phyloP scores from a whole-genome alignment of 345 rosid species.

The Arabidopsis arenosa region DNA sequence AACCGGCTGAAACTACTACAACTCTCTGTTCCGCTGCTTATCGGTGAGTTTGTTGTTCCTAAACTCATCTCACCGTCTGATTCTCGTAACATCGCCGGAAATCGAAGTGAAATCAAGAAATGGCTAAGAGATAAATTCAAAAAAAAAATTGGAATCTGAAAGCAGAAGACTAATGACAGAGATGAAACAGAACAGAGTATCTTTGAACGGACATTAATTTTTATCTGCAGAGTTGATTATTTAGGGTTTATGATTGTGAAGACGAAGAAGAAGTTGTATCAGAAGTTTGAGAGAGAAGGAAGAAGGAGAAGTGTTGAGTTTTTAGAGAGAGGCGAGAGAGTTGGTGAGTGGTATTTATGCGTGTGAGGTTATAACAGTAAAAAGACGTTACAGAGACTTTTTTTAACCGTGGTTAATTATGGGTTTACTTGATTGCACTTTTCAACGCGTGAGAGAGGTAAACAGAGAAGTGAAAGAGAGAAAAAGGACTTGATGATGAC shows the following conservation, averaged over 20 bases:
- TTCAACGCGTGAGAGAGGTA: slow-evolving; percentile 28
- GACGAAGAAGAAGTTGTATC: slow-evolving; percentile 1
- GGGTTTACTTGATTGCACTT: slow-evolving; percentile 14
- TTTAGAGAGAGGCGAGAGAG: slow-evolving; percentile 27
- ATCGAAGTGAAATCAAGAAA: neutral
- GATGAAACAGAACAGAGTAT: neutral
- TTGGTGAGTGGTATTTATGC: slow-evolving; percentile 46
- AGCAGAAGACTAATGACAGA: neutral
- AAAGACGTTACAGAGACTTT: slow-evolving; percentile 13
- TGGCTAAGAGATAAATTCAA: neutral
- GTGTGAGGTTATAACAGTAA: slow-evolving; percentile 37
- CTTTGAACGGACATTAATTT: neutral
- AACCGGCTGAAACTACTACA: slow-evolving; percentile 75
- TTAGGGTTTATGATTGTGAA: slow-evolving; percentile 24
- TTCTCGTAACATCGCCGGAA: slow-evolving; percentile 39
- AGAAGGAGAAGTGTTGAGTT: slow-evolving; percentile 4
- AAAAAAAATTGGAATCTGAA: neutral
- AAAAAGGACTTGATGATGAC: slow-evolving; percentile 16
- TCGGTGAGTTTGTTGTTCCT: slow-evolving; percentile 59
- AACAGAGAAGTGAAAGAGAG: slow-evolving; percentile 7
- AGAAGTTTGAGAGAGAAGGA: slow-evolving; percentile 21
- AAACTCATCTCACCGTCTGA: slow-evolving; percentile 55
- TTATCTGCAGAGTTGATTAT: neutral
- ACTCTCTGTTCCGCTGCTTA: slow-evolving; percentile 78
- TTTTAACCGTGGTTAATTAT: slow-evolving; percentile 33